Conservation (phyloP, 2,329 filamentous ascomycete species). For the Trichoderma semiorbis region DNA sequence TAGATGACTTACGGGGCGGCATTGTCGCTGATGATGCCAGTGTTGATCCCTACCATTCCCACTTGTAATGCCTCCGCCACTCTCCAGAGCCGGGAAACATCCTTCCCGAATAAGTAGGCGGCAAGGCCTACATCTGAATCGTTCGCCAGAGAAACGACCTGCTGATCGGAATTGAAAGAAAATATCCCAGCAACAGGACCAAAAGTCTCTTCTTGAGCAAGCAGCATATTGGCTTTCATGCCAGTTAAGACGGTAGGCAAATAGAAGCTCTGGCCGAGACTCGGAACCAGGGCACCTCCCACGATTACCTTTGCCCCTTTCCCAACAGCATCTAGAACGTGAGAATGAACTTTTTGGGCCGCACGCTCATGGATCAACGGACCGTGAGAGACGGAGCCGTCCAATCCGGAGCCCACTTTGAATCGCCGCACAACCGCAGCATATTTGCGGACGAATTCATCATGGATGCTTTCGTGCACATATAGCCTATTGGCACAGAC, state of each 20-base stretch:
- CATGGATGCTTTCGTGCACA: background rate
- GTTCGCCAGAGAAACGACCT: background rate
- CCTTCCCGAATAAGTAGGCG: slow-evolving; percentile 65
- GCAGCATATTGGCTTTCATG: background rate
- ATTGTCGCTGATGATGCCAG: background rate
- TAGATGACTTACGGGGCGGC: background rate
- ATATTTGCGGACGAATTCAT: background rate
- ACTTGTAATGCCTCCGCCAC: slow-evolving; percentile 54
- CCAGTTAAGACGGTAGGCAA: background rate
- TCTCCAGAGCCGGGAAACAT: slow-evolving; percentile 40
- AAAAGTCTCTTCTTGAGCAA: background rate
- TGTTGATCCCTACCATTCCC: slow-evolving; percentile 56
- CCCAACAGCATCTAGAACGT: background rate
- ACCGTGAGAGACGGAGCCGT: background rate
- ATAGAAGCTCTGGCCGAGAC: background rate
- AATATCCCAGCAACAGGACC: background rate
- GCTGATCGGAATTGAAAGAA: background rate
- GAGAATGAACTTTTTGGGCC: background rate
- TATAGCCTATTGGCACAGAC: background rate
- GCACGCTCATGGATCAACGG: background rate
- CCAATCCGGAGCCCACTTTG: background rate
- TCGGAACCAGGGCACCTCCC: background rate
- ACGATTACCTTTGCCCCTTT: background rate
- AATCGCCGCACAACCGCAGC: background rate
- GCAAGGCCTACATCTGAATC: slow-evolving; percentile 35